Evolutionary conservation across 768 basidiomycete species (phyloP).

Genomic region (Lactarius tabidus): DNA sequence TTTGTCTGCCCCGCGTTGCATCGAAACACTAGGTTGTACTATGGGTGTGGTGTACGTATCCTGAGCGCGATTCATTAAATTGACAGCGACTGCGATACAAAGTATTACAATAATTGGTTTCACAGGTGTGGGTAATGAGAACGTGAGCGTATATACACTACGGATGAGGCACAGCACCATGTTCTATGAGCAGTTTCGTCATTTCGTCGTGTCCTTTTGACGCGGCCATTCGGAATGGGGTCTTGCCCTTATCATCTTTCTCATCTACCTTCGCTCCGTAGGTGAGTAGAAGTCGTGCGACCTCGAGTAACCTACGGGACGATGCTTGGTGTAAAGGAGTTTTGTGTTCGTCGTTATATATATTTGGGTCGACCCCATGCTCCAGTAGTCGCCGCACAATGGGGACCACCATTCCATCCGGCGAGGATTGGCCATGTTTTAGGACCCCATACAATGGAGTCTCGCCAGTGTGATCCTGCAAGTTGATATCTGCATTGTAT

Average conservation of each 20-base stretch:
- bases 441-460: background rate
- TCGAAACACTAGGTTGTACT: too few relatives aligned
- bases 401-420: background rate
- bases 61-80: too few relatives aligned
- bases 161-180: background rate
- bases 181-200: background rate
- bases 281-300: background rate
- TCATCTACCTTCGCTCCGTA: background rate
- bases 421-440: too few relatives aligned
- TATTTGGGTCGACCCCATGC: background rate
- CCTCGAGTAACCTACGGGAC: rapidly evolving
- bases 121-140: too few relatives aligned
- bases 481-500: background rate
- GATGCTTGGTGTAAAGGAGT: background rate
- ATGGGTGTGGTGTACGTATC: too few relatives aligned
- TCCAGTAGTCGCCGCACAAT: background rate
- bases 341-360: too few relatives aligned
- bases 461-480: background rate
- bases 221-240: background rate
- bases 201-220: background rate
- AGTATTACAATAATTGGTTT: too few relatives aligned
- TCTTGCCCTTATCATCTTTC: background rate
- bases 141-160: too few relatives aligned
- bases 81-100: too few relatives aligned
- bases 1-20: too few relatives aligned